Percentiles rank a stretch among this genome's conserved stretches.
phyloP scores from a whole-genome alignment of 495 filamentous ascomycete species.

The Apiosordaria backusii region DNA sequence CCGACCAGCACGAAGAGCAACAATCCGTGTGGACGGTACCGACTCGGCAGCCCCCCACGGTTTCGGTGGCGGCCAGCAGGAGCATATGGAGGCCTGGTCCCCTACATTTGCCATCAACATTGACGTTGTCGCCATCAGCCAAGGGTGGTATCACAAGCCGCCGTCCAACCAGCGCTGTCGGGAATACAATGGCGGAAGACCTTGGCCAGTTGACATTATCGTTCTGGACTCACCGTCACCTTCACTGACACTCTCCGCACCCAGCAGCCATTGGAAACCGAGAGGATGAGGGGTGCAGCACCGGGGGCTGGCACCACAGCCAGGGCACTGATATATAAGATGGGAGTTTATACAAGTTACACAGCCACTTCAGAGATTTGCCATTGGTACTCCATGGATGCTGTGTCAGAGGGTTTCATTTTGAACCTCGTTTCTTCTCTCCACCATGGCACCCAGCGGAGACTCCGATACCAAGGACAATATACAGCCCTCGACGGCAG shows the following conservation, averaged over 20 bases:
- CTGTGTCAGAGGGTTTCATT: not conserved
- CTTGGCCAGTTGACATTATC: slow-evolving; percentile 7
- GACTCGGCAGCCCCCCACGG: slow-evolving; percentile 8
- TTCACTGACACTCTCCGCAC: too few species aligned
- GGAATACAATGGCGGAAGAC: slow-evolving; percentile 2
- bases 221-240: too few species aligned
- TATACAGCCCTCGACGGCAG: not conserved
- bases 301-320: not conserved
- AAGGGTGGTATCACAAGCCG: not conserved
- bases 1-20: not conserved
- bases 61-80: not conserved
- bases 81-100: not conserved
- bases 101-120: slow-evolving; percentile 4
- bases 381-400: not conserved
- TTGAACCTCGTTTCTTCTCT: not conserved
- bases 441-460: slow-evolving; percentile 4
- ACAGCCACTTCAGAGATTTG: not conserved
- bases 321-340: not conserved
- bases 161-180: not conserved
- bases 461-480: not conserved
- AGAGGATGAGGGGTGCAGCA: not conserved
- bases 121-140: slow-evolving; percentile 9
- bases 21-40: not conserved
- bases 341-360: not conserved
- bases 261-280: not conserved